Conservation (phyloP, 1,284 basidiomycete genomes). For the Ganoderma lingzhi region DNA sequence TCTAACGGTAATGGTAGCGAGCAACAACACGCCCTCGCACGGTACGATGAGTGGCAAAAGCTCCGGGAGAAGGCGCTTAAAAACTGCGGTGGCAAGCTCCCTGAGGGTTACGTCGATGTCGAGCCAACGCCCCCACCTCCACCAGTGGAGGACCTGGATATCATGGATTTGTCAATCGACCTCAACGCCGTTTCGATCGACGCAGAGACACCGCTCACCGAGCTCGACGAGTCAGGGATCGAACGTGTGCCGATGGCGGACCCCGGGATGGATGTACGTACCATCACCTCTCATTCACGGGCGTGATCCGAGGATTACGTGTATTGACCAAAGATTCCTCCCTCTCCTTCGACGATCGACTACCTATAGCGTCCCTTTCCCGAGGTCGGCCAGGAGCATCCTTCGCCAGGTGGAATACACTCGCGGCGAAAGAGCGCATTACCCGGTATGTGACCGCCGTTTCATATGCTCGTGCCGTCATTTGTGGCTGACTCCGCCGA, state of each 20-base stretch:
- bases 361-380: constrained; percentile 64
- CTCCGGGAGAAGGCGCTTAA: constrained; percentile 77
- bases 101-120: constrained; percentile 68
- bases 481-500: constrained; percentile 15
- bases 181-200: constrained; percentile 88
- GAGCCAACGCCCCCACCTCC: constrained; percentile 80
- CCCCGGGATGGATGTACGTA: constrained; percentile 84
- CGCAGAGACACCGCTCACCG: constrained; percentile 66
- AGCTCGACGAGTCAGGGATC: constrained; percentile 84
- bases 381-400: constrained; percentile 62
- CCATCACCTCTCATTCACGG: constrained; percentile 33
- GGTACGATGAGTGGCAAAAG: constrained; percentile 88
- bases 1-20: constrained; percentile 59
- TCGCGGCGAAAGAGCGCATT: constrained; percentile 87
- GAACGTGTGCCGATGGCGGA: constrained; percentile 91
- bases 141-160: constrained; percentile 83
- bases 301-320: constrained; percentile 34
- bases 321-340: constrained; percentile 32
- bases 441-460: constrained; percentile 66
- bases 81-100: constrained; percentile 75
- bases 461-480: not conserved
- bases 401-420: constrained; percentile 66
- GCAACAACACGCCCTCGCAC: constrained; percentile 79
- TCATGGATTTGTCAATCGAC: constrained; percentile 88
- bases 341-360: constrained; percentile 27